A percentile compares a stretch with the other conserved stretches of the same genome.
phyloP scores from a whole-genome alignment of 2,329 filamentous ascomycete genomes.

The Pestalotiopsis sp. region DNA sequence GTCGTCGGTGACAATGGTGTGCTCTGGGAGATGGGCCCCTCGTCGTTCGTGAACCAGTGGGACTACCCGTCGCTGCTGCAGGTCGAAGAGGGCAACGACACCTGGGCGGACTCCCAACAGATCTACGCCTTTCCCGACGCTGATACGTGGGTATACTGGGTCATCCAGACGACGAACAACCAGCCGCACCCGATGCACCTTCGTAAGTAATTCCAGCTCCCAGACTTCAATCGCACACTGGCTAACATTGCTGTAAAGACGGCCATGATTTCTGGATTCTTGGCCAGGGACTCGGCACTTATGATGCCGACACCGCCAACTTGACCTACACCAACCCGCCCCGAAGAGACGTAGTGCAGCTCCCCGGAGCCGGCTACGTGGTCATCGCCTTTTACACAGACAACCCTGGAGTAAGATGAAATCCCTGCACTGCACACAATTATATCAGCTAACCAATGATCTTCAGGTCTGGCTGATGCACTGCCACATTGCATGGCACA shows the following conservation, averaged over 20 bases:
- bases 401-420: conserved; percentile 45
- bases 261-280: conserved; percentile 44
- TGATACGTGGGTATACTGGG: conserved; percentile 35
- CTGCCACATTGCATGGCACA: conserved; percentile 52
- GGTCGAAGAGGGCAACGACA: conserved; percentile 26
- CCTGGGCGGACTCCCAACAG: conserved; percentile 27
- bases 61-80: conserved; percentile 43
- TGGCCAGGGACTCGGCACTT: conserved; percentile 30
- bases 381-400: conserved; percentile 52
- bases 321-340: conserved; percentile 45
- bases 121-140: conserved; percentile 27
- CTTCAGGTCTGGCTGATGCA: conserved; percentile 22
- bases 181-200: conserved; percentile 41
- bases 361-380: conserved; percentile 47
- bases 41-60: conserved; percentile 49
- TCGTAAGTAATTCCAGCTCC: conserved; percentile 25
- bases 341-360: conserved; percentile 48
- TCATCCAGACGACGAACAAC: conserved; percentile 29
- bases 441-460: neutral
- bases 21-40: conserved; percentile 50
- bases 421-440: neutral
- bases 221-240: neutral
- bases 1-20: conserved; percentile 29
- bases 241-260: conserved; percentile 22
- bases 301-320: conserved; percentile 26